phyloP scores from a whole-genome alignment of 306 rosid species.

The Ziziphus jujuba region DNA sequence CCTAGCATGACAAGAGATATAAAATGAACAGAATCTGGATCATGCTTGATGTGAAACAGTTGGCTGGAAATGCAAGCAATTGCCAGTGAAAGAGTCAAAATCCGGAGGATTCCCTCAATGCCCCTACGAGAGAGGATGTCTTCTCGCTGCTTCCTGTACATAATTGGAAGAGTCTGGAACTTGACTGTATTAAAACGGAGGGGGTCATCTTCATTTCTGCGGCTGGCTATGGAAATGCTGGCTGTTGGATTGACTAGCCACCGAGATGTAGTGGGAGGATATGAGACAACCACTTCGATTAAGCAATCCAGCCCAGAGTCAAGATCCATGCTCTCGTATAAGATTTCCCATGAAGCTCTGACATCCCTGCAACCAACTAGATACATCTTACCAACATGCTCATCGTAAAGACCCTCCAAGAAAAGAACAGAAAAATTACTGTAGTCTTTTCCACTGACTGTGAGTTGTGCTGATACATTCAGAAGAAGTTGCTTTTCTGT shows the following conservation, averaged over 20 bases:
- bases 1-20: constrained; percentile 76
- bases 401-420: constrained; percentile 86
- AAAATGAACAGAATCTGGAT: constrained; percentile 65
- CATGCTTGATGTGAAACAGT: constrained; percentile 52
- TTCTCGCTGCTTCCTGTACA: constrained; percentile 75
- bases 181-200: constrained; percentile 54
- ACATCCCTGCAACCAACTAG: constrained; percentile 87
- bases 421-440: constrained; percentile 58
- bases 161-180: constrained; percentile 62
- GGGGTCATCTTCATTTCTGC: constrained; percentile 66
- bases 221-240: constrained; percentile 62
- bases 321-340: constrained; percentile 65
- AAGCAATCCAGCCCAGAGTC: constrained; percentile 83
- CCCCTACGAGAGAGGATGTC: constrained; percentile 74
- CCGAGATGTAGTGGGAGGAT: constrained; percentile 80
- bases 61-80: constrained; percentile 74
- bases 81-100: constrained; percentile 78
- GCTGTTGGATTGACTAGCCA: constrained; percentile 80
- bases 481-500: constrained; percentile 83
- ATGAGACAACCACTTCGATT: constrained; percentile 68
- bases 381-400: constrained; percentile 78
- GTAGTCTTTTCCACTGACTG: constrained; percentile 49
- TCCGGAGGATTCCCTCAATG: constrained; percentile 71
- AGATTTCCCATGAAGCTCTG: constrained; percentile 71
- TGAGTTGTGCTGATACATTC: constrained; percentile 84